Percentiles rank a stretch among this genome's conserved stretches.
phyloP scores from a whole-genome alignment of 352 stramenopile genomes.

The Phytophthora sansomeana region DNA sequence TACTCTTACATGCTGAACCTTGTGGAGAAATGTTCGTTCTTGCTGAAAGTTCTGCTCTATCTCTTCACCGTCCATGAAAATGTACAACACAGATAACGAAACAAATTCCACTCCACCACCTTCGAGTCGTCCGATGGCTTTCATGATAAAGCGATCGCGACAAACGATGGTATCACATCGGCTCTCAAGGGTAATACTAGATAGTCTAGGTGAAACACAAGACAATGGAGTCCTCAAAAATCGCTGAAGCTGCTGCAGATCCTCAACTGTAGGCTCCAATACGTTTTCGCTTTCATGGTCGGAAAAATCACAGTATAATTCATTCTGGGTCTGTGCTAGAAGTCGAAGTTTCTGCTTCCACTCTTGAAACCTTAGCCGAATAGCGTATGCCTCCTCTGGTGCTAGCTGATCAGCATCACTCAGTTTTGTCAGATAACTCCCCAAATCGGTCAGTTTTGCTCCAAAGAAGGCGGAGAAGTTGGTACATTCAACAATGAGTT shows the following conservation, averaged over 20 bases:
- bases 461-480: slow-evolving; percentile 20
- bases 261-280: slow-evolving; percentile 4
- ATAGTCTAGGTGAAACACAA: not conserved
- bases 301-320: not conserved
- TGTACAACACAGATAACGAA: slow-evolving; percentile 24
- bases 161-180: slow-evolving; percentile 16
- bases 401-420: not conserved
- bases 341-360: slow-evolving; percentile 21
- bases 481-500: slow-evolving; percentile 24
- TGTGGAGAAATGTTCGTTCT: slow-evolving; percentile 34
- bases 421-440: not conserved
- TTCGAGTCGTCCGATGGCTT: slow-evolving; percentile 20
- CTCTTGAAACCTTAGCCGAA: not conserved
- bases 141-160: slow-evolving; percentile 24
- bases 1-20: slow-evolving; percentile 28
- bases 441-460: slow-evolving; percentile 20
- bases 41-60: slow-evolving; percentile 21
- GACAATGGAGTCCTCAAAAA: slow-evolving; percentile 26
- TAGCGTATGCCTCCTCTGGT: slow-evolving; percentile 4
- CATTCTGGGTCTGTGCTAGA: slow-evolving; percentile 12
- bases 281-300: not conserved
- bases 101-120: slow-evolving; percentile 1
- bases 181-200: slow-evolving; percentile 18
- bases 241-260: slow-evolving; percentile 26
- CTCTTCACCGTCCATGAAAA: slow-evolving; percentile 12